A percentile compares a stretch with the other conserved stretches of the same genome.
Evolutionary conservation across 345 rosid genomes (phyloP).

Genomic region (Firmiana major): DNA sequence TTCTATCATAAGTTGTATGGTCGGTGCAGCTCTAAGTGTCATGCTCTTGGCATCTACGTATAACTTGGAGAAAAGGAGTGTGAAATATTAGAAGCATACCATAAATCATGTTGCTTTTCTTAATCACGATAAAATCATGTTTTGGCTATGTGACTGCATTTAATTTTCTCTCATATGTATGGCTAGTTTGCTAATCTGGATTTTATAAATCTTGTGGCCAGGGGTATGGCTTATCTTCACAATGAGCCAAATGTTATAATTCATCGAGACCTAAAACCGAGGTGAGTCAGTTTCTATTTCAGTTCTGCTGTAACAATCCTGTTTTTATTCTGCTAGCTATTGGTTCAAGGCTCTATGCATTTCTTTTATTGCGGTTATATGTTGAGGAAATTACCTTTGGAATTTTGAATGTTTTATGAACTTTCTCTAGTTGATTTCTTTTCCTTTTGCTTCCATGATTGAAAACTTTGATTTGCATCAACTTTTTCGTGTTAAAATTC

Average conservation of each 20-base stretch:
- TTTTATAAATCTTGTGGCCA: constrained; percentile 30
- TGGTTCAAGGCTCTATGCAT: neutral
- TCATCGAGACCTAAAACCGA: constrained; percentile 93
- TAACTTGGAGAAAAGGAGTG: neutral
- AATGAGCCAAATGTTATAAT: constrained; percentile 95
- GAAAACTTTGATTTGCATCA: neutral
- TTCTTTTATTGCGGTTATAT: neutral
- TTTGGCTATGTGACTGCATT: neutral
- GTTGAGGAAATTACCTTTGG: neutral
- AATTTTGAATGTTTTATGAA: neutral
- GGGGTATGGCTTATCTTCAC: constrained; percentile 99
- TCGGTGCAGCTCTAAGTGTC: neutral
- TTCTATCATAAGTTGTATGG: neutral
- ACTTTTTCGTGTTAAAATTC: neutral
- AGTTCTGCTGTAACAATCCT: neutral
- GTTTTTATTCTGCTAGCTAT: neutral
- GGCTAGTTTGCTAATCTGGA: constrained; percentile 17
- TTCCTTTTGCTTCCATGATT: constrained; percentile 4
- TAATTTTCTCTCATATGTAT: neutral
- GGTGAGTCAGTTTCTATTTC: constrained; percentile 39
- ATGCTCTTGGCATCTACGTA: neutral
- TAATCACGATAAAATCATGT: neutral
- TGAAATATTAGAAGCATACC: neutral
- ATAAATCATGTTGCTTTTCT: neutral
- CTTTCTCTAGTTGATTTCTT: neutral